phyloP scores from a whole-genome alignment of 192 early-diverging fungal species.

The Backusella sp. region DNA sequence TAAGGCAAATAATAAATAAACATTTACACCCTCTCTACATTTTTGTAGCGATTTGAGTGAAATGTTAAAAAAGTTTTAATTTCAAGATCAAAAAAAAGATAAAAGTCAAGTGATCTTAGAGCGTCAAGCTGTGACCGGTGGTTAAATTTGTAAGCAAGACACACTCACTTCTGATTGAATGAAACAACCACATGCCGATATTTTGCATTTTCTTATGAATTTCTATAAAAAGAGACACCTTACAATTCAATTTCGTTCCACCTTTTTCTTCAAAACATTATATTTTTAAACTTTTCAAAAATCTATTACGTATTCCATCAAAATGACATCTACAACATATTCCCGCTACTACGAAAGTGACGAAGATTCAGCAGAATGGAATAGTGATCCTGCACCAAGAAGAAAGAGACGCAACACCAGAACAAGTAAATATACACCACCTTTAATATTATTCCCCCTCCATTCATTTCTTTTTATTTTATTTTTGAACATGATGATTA shows the following conservation, averaged over 20 bases:
- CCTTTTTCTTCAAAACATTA: not conserved
- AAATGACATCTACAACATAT: not conserved
- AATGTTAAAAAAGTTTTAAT: not conserved
- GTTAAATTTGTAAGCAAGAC: slow-evolving; percentile 8
- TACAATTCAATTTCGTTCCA: not conserved
- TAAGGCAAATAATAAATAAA: not conserved
- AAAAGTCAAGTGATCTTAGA: not conserved
- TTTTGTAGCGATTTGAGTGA: not conserved
- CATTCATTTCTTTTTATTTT: not conserved
- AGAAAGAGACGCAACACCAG: not conserved
- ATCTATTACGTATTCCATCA: not conserved
- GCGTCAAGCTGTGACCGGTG: not conserved
- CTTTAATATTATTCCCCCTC: too few relatives aligned
- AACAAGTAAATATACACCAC: slow-evolving; percentile 9
- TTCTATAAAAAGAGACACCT: not conserved
- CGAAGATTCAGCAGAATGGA: slow-evolving; percentile 10
- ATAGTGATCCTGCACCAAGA: slow-evolving; percentile 6
- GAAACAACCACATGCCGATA: slow-evolving; percentile 5
- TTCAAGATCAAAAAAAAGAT: not conserved
- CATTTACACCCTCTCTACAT: not conserved
- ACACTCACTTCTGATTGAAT: not conserved
- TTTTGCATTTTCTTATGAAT: slow-evolving; percentile 11
- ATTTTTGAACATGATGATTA: not conserved
- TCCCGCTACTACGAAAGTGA: not conserved
- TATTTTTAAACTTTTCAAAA: not conserved